Percentiles rank a stretch among this genome's conserved stretches.
These are phyloP conservation scores for Debaryomyces sp. DNA, from an alignment of 1,139 yeast genomes.

Conservation along the genomic window DNA sequence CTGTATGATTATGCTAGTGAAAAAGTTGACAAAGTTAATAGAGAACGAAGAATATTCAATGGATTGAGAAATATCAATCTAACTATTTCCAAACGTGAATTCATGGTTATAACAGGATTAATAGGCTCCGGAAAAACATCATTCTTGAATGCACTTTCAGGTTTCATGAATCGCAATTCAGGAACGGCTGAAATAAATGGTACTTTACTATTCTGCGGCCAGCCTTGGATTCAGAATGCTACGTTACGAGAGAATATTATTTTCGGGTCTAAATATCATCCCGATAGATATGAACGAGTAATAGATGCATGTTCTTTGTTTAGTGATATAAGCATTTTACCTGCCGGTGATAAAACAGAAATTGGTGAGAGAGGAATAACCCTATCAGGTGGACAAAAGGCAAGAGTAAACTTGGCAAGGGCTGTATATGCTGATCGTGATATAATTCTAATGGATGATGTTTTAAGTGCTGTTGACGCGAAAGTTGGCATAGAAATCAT, in stretches of 20 bases:
- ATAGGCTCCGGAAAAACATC: conserved; percentile 78
- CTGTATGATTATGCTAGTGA: conserved; percentile 6
- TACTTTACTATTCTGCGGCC: conserved; percentile 48
- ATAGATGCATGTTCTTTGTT: conserved; percentile 40
- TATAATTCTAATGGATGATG: conserved; percentile 48
- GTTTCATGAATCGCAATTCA: conserved; percentile 49
- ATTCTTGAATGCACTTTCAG: conserved; percentile 59
- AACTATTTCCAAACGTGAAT: conserved; percentile 50
- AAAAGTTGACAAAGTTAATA: conserved; percentile 8
- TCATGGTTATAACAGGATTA: conserved; percentile 69
- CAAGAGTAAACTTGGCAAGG: conserved; percentile 48
- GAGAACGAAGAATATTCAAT: conserved; percentile 9
- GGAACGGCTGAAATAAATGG: conserved; percentile 49
- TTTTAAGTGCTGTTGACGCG: conserved; percentile 53
- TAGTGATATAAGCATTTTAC: conserved; percentile 39
- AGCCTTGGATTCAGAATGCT: conserved; percentile 51
- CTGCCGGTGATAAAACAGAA: conserved; percentile 49
- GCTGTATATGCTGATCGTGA: conserved; percentile 46
- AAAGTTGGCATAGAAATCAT: conserved; percentile 51
- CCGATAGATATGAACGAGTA: conserved; percentile 29
- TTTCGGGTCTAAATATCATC: conserved; percentile 33
- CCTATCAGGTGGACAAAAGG: conserved; percentile 53
- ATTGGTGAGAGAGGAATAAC: conserved; percentile 54
- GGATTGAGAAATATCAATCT: conserved; percentile 22
- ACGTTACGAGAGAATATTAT: conserved; percentile 44